Percentiles rank a stretch among this genome's conserved stretches.
Evolutionary conservation across 768 basidiomycete species (phyloP).

Genomic region (Cyathus striatus): DNA sequence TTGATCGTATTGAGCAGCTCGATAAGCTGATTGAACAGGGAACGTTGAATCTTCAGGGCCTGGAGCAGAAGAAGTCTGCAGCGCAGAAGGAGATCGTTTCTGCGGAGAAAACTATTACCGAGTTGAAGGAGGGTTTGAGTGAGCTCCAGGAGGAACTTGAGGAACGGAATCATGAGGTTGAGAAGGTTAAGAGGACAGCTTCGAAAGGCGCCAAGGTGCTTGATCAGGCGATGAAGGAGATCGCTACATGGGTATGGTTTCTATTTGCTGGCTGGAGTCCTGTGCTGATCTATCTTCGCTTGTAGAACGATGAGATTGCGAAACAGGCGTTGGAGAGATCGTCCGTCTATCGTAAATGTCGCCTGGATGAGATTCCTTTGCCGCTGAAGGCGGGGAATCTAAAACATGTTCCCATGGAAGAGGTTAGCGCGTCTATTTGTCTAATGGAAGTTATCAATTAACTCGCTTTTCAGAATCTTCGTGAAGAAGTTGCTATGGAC

Average conservation of each 20-base stretch:
- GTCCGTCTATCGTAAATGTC: slow-evolving; percentile 83
- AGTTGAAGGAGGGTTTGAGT: slow-evolving; percentile 57
- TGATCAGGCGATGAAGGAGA: slow-evolving; percentile 89
- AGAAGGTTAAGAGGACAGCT: slow-evolving; percentile 69
- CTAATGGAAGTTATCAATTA: slow-evolving; percentile 1
- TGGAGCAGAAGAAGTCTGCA: slow-evolving; percentile 48
- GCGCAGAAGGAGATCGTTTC: slow-evolving; percentile 57
- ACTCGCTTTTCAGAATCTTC: slow-evolving; percentile 52
- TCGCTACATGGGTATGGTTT: slow-evolving; percentile 61
- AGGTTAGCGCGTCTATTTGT: slow-evolving; percentile 42
- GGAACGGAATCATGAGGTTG: slow-evolving; percentile 68
- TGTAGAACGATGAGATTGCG: slow-evolving; percentile 75
- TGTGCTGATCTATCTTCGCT: slow-evolving; percentile 1
- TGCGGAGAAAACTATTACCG: slow-evolving; percentile 49
- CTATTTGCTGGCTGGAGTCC: background rate
- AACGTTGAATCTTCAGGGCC: slow-evolving; percentile 42
- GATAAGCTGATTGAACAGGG: slow-evolving; percentile 49
- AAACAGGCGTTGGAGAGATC: slow-evolving; percentile 83
- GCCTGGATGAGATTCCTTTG: slow-evolving; percentile 86
- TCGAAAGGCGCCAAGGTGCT: slow-evolving; percentile 68
- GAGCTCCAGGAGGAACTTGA: slow-evolving; percentile 60
- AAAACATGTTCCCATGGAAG: slow-evolving; percentile 90
- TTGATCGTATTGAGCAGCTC: slow-evolving; percentile 57
- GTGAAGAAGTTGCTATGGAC: slow-evolving; percentile 88
- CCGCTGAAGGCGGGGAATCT: slow-evolving; percentile 74